Percentiles rank a stretch among this genome's conserved stretches.
Evolutionary conservation across 768 basidiomycete genomes (phyloP).

Genomic region (Saitozyma podzolica): DNA sequence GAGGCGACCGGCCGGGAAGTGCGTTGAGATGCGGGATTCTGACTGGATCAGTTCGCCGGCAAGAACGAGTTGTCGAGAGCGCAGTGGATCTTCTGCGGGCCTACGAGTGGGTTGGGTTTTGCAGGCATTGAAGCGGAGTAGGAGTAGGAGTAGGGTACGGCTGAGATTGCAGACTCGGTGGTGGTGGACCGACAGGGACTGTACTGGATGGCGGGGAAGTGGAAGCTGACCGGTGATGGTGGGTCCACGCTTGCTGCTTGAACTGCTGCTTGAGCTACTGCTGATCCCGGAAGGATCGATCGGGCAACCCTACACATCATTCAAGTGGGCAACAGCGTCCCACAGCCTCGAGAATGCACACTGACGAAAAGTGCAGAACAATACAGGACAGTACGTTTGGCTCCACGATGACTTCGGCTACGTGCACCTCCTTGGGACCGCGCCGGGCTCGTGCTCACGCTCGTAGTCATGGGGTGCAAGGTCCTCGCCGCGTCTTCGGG

Average conservation of each 20-base stretch:
- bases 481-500: slow-evolving; percentile 69
- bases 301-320: slow-evolving; percentile 82
- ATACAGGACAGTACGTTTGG: slow-evolving; percentile 79
- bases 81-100: slow-evolving; percentile 69
- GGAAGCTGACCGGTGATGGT: slow-evolving; percentile 96
- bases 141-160: not conserved
- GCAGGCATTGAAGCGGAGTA: not conserved
- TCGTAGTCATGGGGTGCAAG: slow-evolving; percentile 69
- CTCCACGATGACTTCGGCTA: no score
- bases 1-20: slow-evolving; percentile 10
- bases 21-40: slow-evolving; percentile 3
- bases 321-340: slow-evolving; percentile 49
- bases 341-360: not conserved
- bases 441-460: no score
- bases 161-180: slow-evolving; percentile 35
- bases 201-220: slow-evolving; percentile 59
- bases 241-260: slow-evolving; percentile 9
- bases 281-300: slow-evolving; percentile 63
- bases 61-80: slow-evolving; percentile 67
- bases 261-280: slow-evolving; percentile 8
- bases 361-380: slow-evolving; percentile 56
- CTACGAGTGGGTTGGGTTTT: slow-evolving; percentile 58
- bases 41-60: slow-evolving; percentile 66
- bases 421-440: no score
- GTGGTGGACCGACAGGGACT: slow-evolving; percentile 79